Conservation (phyloP, 75 land plant genomes). For the Pinus tabuliformis region DNA sequence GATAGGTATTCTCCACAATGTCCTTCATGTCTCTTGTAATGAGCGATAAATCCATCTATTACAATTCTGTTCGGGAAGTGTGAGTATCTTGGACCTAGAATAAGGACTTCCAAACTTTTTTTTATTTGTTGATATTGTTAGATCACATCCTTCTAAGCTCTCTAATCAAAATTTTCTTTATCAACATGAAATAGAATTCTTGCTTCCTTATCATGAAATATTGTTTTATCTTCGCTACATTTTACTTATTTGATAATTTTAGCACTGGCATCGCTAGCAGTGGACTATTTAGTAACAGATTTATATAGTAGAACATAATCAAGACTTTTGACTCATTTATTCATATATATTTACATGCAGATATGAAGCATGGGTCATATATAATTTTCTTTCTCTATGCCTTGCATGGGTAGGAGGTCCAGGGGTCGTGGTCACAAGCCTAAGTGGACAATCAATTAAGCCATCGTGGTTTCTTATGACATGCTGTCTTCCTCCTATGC, state of each 20-base stretch:
- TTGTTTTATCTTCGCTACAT: neutral
- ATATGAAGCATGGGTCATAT: constrained; percentile 59
- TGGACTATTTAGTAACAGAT: neutral
- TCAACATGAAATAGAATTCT: neutral
- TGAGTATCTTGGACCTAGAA: constrained; percentile 18
- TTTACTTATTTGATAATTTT: neutral
- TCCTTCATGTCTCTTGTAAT: constrained; percentile 45
- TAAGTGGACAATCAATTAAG: constrained; percentile 36
- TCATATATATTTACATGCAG: constrained; percentile 19
- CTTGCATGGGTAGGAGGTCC: constrained; percentile 61
- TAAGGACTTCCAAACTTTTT: neutral
- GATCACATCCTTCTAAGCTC: neutral
- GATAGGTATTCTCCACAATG: constrained; percentile 48
- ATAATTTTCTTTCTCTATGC: constrained; percentile 52
- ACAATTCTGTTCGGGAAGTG: constrained; percentile 51
- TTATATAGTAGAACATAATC: neutral
- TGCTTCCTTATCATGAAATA: neutral
- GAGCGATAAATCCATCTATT: constrained; percentile 37
- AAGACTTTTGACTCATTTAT: neutral
- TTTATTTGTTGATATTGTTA: neutral
- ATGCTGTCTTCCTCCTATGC: constrained; percentile 46
- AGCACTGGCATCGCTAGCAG: neutral
- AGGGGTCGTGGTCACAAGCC: constrained; percentile 36
- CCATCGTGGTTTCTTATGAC: constrained; percentile 52
- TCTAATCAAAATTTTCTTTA: neutral